A percentile compares a stretch with the other conserved stretches of the same genome.
These are phyloP conservation scores for Talaromyces sp. DNA, from an alignment of 2,329 filamentous ascomycete genomes.

Conservation along the genomic window DNA sequence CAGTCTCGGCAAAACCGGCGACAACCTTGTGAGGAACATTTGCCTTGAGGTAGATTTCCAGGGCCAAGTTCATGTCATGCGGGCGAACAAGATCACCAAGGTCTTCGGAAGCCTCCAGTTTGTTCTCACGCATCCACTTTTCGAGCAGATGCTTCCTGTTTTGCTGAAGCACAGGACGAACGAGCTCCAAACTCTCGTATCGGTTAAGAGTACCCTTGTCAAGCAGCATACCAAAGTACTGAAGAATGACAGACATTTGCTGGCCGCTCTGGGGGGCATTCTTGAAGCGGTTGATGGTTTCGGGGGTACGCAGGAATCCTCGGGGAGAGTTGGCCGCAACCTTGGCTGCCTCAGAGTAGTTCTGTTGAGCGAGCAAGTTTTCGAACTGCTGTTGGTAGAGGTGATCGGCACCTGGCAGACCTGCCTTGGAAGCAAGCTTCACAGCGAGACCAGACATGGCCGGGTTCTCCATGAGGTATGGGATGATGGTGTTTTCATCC, in stretches of 20 bases:
- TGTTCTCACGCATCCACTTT: conserved; percentile 96
- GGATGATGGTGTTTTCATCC: conserved; percentile 85
- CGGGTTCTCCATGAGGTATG: conserved; percentile 93
- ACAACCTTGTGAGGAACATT: conserved; percentile 92
- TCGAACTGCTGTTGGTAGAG: conserved; percentile 93
- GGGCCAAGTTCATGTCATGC: conserved; percentile 81
- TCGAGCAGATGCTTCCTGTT: conserved; percentile 93
- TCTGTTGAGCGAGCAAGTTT: conserved; percentile 71
- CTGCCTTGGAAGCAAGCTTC: conserved; percentile 91
- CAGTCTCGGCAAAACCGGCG: conserved; percentile 88
- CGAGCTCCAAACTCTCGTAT: conserved; percentile 90
- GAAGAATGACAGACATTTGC: conserved; percentile 88
- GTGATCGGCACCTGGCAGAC: conserved; percentile 87
- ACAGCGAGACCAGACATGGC: conserved; percentile 90
- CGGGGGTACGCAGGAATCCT: conserved; percentile 87
- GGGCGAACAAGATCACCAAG: conserved; percentile 89
- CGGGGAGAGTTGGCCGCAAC: conserved; percentile 94
- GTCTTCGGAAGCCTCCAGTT: conserved; percentile 93
- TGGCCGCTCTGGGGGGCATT: conserved; percentile 61
- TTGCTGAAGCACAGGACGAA: conserved; percentile 85
- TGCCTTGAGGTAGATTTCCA: conserved; percentile 85
- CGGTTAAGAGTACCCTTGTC: conserved; percentile 92
- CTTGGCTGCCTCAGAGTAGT: conserved; percentile 86
- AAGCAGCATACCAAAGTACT: conserved; percentile 95
- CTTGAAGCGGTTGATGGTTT: conserved; percentile 97